Conservation (phyloP, 352 stramenopile genomes). For the Poterioochromonas sp. region DNA sequence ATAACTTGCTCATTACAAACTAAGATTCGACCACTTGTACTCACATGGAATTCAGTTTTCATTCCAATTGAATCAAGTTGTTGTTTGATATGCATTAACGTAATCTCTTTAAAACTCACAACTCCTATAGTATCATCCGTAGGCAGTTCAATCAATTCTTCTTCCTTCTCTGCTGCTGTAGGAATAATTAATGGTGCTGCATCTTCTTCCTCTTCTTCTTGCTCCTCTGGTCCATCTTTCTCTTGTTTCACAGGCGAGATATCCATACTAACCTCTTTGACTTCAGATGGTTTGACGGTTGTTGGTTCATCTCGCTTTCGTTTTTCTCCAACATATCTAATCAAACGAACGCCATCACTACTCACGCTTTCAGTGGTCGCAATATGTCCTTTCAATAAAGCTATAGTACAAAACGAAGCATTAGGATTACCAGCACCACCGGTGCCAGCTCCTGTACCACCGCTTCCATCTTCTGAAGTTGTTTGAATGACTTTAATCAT, state of each 20-base stretch:
- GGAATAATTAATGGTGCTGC: not conserved
- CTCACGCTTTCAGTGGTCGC: not conserved
- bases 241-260: not conserved
- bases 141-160: not conserved
- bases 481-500: not conserved
- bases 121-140: not conserved
- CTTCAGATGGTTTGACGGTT: not conserved
- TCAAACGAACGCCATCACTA: not conserved
- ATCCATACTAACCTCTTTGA: not conserved
- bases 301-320: not conserved
- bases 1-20: constrained; percentile 24
- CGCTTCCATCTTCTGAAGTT: no score
- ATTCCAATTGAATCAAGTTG: not conserved
- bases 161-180: not conserved
- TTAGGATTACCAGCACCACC: not conserved
- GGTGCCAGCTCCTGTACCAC: not conserved
- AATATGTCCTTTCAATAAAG: not conserved
- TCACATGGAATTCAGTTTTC: not conserved
- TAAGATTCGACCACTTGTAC: not conserved
- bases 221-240: not conserved
- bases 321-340: not conserved
- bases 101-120: constrained; percentile 1
- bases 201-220: constrained; percentile 1
- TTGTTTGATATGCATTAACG: not conserved
- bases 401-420: not conserved